Evolutionary conservation across 345 rosid genomes (phyloP).

Genomic region (Eucalyptus curtisii): DNA sequence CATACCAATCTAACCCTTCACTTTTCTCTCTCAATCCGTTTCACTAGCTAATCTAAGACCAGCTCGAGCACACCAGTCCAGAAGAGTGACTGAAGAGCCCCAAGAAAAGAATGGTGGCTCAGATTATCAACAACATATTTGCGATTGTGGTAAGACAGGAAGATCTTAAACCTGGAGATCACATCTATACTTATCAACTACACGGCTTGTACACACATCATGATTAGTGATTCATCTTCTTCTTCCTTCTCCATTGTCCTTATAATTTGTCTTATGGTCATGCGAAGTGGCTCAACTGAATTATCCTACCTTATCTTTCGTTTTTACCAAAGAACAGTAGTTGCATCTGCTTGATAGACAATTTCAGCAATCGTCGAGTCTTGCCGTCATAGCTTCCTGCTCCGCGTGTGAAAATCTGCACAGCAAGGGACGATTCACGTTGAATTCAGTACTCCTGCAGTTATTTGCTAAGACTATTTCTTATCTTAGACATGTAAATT

Average conservation of each 20-base stretch:
- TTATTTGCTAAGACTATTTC: too few relatives aligned
- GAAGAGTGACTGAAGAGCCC: not conserved
- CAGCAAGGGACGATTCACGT: not conserved
- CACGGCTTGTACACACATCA: not conserved
- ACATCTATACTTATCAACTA: not conserved
- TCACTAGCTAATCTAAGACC: not conserved
- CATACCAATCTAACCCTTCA: not conserved
- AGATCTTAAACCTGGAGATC: not conserved
- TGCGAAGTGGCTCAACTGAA: not conserved
- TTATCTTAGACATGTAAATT: too few relatives aligned
- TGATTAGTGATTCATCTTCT: not conserved
- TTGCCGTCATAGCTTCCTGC: not conserved
- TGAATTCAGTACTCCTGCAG: not conserved
- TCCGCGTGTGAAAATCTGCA: not conserved
- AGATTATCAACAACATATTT: not conserved
- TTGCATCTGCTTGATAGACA: not conserved
- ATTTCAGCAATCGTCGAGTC: not conserved
- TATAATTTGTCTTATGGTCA: too few relatives aligned
- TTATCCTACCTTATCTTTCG: not conserved
- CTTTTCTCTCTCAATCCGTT: not conserved
- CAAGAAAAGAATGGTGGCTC: not conserved
- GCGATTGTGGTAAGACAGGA: not conserved
- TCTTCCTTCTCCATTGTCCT: not conserved
- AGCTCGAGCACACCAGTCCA: not conserved
- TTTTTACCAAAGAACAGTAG: not conserved